Conservation (phyloP, 2,329 filamentous ascomycete species). For the Rhynchosporium secalis region DNA sequence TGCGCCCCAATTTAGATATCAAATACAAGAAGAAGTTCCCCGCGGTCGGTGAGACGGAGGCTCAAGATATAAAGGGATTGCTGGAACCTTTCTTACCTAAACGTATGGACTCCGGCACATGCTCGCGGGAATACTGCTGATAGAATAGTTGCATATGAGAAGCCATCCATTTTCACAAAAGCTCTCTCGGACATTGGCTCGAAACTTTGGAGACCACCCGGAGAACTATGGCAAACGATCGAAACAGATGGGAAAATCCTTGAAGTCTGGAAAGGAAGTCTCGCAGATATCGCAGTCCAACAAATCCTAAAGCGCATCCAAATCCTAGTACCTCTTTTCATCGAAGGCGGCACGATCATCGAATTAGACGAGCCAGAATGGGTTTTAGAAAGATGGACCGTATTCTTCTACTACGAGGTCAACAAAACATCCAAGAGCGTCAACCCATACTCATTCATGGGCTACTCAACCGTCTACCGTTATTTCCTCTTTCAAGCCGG, state of each 20-base stretch:
- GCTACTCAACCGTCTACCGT: constrained; percentile 87
- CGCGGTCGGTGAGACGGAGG: constrained; percentile 64
- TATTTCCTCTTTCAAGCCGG: constrained; percentile 67
- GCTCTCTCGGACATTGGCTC: constrained; percentile 49
- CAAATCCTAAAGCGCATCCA: constrained; percentile 78
- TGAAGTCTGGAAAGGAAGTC: constrained; percentile 80
- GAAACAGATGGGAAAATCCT: constrained; percentile 62
- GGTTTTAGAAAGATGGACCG: constrained; percentile 78
- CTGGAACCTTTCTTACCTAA: constrained; percentile 61
- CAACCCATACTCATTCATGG: constrained; percentile 75
- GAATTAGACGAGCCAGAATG: constrained; percentile 68
- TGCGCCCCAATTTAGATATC: constrained; percentile 74
- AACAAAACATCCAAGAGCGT: constrained; percentile 46
- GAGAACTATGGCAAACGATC: constrained; percentile 67
- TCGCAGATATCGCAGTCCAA: constrained; percentile 68
- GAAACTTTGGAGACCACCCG: constrained; percentile 68
- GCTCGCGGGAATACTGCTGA: constrained; percentile 12
- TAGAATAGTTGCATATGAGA: constrained; percentile 63
- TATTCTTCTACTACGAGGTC: constrained; percentile 84
- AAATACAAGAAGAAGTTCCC: constrained; percentile 72
- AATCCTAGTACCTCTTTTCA: constrained; percentile 81
- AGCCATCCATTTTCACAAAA: constrained; percentile 60
- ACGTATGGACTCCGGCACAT: constrained; percentile 46
- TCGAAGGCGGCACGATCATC: constrained; percentile 86
- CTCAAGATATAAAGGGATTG: constrained; percentile 66